phyloP scores from a whole-genome alignment of 1,284 basidiomycete species.

The Boletellus sp. region DNA sequence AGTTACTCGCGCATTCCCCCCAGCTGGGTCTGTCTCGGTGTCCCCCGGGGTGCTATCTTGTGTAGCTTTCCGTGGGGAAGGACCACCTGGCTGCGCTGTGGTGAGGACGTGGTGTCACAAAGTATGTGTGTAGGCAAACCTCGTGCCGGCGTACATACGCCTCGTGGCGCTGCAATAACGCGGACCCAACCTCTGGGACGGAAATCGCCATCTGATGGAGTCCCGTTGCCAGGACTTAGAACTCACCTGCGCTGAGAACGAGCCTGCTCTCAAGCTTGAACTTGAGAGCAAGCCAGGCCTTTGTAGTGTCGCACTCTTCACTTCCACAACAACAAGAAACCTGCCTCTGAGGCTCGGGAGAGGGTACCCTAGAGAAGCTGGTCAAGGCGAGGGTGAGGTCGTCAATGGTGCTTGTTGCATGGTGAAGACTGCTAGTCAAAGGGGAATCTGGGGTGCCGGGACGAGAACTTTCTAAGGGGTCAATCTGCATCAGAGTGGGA shows the following conservation, averaged over 20 bases:
- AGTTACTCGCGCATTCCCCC: constrained; percentile 36
- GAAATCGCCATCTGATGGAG: constrained; percentile 4
- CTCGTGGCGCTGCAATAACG: constrained; percentile 83
- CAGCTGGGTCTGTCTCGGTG: constrained; percentile 16
- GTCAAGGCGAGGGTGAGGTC: constrained; percentile 69
- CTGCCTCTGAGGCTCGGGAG: constrained; percentile 55
- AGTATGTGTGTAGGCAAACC: constrained; percentile 37
- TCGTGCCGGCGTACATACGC: constrained; percentile 75
- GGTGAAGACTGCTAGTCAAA: constrained; percentile 52
- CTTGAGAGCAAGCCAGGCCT: constrained; percentile 64
- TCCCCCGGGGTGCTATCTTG: constrained; percentile 12
- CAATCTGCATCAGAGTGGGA: constrained; percentile 20
- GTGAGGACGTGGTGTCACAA: constrained; percentile 11
- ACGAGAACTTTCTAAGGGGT: constrained; percentile 11
- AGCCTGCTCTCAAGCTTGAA: constrained; percentile 70
- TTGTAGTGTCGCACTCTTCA: constrained; percentile 60
- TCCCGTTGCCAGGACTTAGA: background rate
- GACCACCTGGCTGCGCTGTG: constrained; percentile 16
- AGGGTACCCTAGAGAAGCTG: constrained; percentile 65
- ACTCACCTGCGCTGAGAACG: constrained; percentile 79
- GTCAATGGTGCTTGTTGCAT: constrained; percentile 67
- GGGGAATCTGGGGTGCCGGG: constrained; percentile 55
- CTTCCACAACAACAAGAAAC: constrained; percentile 63
- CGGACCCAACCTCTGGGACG: constrained; percentile 82
- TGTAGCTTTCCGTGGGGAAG: constrained; percentile 12